Percentiles rank a stretch among this genome's conserved stretches.
Evolutionary conservation across 2,329 filamentous ascomycete genomes (phyloP).

Genomic region (Xylaria sp.): DNA sequence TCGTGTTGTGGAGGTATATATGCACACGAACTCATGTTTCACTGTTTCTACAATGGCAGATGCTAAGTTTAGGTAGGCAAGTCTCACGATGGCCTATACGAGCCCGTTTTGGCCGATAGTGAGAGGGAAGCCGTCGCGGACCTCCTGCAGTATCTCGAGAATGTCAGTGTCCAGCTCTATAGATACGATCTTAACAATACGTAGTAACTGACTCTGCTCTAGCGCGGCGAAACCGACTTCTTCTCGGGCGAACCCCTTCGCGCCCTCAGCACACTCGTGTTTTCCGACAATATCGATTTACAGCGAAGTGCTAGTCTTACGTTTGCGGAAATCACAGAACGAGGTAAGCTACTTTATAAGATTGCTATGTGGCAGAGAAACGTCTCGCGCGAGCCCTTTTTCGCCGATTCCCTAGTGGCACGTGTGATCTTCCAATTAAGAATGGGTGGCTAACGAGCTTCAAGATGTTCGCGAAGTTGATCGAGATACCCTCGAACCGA

Average conservation of each 20-base stretch:
- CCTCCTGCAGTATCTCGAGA: conserved; percentile 93
- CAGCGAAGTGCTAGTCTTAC: conserved; percentile 97
- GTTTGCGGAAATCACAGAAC: conserved; percentile 97
- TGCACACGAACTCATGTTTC: conserved; percentile 20
- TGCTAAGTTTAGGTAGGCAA: conserved; percentile 65
- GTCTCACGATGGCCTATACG: conserved; percentile 83
- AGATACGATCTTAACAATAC: conserved; percentile 3
- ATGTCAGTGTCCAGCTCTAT: conserved; percentile 68
- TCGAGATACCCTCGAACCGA: conserved; percentile 93
- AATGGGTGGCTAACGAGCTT: conserved; percentile 26
- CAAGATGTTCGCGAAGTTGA: conserved; percentile 96
- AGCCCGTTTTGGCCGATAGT: conserved; percentile 90
- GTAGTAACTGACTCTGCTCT: conserved; percentile 49
- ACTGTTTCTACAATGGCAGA: conserved; percentile 20
- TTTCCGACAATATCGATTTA: conserved; percentile 98
- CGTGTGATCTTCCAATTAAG: background rate
- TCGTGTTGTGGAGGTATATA: conserved; percentile 53
- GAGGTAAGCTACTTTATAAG: conserved; percentile 71
- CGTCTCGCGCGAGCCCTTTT: background rate
- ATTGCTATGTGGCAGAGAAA: conserved; percentile 4
- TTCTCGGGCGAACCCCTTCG: conserved; percentile 95
- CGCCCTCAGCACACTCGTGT: conserved; percentile 94
- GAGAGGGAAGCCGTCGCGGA: conserved; percentile 98
- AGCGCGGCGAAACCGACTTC: conserved; percentile 98
- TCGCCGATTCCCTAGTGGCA: background rate